Base-by-base conservation (phyloP, 2,329 filamentous ascomycete genomes). In the Cordyceps farinosa region DNA sequence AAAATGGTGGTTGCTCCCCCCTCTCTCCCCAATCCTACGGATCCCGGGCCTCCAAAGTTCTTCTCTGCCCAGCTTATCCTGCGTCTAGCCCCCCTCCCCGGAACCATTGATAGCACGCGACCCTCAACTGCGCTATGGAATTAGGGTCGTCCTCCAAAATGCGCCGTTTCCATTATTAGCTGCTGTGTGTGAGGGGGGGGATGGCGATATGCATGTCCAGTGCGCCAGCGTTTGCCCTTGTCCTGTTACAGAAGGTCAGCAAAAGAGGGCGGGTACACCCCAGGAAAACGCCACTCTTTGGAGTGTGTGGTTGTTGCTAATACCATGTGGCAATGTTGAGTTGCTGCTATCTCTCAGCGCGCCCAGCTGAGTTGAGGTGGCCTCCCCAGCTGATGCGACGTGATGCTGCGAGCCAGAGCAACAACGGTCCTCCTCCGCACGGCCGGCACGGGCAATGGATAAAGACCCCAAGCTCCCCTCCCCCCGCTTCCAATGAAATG, bases 171-270 rank as follows among this genome's bases (percentile, higher is more conserved):
- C 29, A 47, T 45, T 17, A 17, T 50, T 8, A 32, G 45, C 45
- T 50, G 34, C 22, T 22, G 22, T 22, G 22, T 22, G 7, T 30
- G 36, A 13, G 17, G 22, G 27, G 34, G 3, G n/a, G 11, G 36
- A 44, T 27, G 38, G 45, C 10, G 47, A 42, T 32, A 27, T 32
- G 29, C 22, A 22, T 22, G 3, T 13, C 5, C 13, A 5, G 47
- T 30, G 29, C 27, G 2, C 11, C 27, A 34, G 30, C 8, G 29
- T 38, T 22, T 1, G 11, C 42, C 42, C 59, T 61, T 61, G 40
- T 32, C 61, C 52, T 17, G 6, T 62, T 62, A 15, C 8, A 63
- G 61, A 63, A 63, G 61, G 61, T 63, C 45, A 34, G 10, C 34
- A 56, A 30, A n/a, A 36, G 22, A 22, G 22, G 51, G 42, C 36